phyloP scores from a whole-genome alignment of 176 grass and related monocot species.

The Coix lacrymajobi region DNA sequence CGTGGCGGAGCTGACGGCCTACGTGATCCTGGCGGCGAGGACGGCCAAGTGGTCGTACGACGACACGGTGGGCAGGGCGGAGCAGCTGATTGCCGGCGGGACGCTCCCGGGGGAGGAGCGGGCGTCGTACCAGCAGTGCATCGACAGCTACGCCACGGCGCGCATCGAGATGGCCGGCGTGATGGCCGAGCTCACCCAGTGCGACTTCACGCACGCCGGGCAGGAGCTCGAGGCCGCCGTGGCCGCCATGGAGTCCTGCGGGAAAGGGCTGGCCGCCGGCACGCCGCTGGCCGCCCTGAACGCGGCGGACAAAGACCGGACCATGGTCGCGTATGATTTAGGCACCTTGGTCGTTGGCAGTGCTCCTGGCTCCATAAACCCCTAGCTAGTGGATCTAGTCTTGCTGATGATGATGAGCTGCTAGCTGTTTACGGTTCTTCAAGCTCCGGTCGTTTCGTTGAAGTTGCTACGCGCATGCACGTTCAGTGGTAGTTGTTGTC shows the following conservation, averaged over 20 bases:
- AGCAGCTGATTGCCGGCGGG: not conserved
- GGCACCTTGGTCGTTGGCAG: not conserved
- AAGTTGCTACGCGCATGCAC: not conserved
- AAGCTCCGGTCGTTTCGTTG: not conserved
- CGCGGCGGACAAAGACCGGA: not conserved
- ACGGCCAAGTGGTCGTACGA: not conserved
- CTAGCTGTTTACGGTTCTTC: not conserved
- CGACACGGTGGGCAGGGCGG: not conserved
- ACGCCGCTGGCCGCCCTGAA: not conserved
- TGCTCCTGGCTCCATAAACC: not conserved
- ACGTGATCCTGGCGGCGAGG: not conserved
- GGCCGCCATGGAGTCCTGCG: not conserved
- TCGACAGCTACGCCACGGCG: not conserved
- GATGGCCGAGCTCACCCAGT: not conserved
- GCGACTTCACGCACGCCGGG: not conserved
- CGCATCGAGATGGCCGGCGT: not conserved
- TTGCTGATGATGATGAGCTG: too few relatives aligned
- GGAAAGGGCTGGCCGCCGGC: not conserved
- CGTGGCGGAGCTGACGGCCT: not conserved
- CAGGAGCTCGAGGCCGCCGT: not conserved
- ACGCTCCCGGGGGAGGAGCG: not conserved
- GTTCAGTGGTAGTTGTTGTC: not conserved
- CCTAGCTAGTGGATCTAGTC: not conserved
- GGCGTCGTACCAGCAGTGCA: not conserved
- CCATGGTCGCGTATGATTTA: not conserved